These are phyloP conservation scores for Xerocomellus dryophilus DNA, from an alignment of 768 basidiomycete genomes.

Conservation along the genomic window DNA sequence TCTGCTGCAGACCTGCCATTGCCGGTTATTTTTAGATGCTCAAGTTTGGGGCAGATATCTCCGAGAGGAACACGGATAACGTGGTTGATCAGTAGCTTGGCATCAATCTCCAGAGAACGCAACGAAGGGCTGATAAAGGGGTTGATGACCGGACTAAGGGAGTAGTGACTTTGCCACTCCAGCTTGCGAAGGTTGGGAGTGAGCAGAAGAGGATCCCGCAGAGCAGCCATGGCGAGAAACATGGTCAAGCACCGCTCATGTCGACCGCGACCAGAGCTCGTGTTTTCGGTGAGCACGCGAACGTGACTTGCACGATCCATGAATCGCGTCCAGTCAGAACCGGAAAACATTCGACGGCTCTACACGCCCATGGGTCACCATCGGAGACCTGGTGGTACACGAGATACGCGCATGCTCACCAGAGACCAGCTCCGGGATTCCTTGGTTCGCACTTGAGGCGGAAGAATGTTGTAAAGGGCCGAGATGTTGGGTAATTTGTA, in stretches of 20 bases:
- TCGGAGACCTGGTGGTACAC: background rate
- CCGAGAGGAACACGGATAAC: constrained; percentile 12
- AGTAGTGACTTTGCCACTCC: constrained; percentile 11
- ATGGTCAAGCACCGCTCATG: constrained; percentile 1
- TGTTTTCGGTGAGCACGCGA: constrained; percentile 11
- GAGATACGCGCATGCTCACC: constrained; percentile 8
- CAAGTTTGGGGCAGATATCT: constrained; percentile 15
- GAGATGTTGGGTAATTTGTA: constrained; percentile 7
- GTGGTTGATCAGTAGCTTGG: constrained; percentile 12
- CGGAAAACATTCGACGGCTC: constrained; percentile 20
- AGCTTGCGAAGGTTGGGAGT: constrained; percentile 24
- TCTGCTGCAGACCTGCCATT: constrained; percentile 14
- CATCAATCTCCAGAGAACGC: constrained; percentile 23
- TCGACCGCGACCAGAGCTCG: background rate
- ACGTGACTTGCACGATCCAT: constrained; percentile 16
- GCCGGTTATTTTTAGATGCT: constrained; percentile 21
- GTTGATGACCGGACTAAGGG: constrained; percentile 10
- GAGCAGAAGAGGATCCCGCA: constrained; percentile 18
- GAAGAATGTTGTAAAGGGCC: constrained; percentile 17
- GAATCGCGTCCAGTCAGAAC: constrained; percentile 18
- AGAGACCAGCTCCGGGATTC: constrained; percentile 18
- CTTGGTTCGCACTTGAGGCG: constrained; percentile 11
- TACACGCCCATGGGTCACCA: background rate
- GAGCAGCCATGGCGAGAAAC: constrained; percentile 15
- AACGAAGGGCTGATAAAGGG: constrained; percentile 22